phyloP scores from a whole-genome alignment of 164 flowering plant genomes.

The Amborella trichopoda region DNA sequence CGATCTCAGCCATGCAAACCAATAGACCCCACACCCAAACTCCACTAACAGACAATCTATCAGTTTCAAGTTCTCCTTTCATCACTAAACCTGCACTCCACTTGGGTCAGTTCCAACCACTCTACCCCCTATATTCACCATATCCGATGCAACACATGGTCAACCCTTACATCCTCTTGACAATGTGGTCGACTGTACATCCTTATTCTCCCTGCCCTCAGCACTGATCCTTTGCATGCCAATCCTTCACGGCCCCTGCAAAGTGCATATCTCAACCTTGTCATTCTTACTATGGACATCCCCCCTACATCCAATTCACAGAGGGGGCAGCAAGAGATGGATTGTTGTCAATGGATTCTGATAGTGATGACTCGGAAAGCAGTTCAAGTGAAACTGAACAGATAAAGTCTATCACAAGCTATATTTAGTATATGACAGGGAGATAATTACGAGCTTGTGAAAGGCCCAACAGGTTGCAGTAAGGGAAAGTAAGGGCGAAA shows the following conservation, averaged over 20 bases:
- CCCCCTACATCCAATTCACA: conserved; percentile 10
- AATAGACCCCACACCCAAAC: conserved; percentile 18
- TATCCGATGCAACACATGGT: too few relatives aligned
- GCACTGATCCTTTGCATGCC: conserved; percentile 23
- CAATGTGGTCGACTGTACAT: conserved; percentile 32
- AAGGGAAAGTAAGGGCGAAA: too few relatives aligned
- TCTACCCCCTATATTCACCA: conserved; percentile 19
- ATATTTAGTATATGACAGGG: conserved; percentile 6
- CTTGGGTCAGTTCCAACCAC: conserved; percentile 11
- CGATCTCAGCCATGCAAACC: conserved; percentile 17
- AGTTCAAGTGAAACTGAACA: conserved; percentile 27
- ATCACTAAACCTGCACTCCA: conserved; percentile 10
- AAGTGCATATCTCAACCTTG: conserved; percentile 19
- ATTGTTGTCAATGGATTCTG: conserved; percentile 17
- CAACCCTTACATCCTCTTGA: conserved; percentile 29
- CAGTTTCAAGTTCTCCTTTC: conserved; percentile 8
- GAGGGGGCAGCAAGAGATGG: conserved; percentile 9
- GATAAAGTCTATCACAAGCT: conserved; percentile 8
- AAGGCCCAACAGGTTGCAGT: too few relatives aligned
- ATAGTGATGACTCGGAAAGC: conserved; percentile 24
- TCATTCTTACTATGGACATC: conserved; percentile 23
- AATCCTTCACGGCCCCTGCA: conserved; percentile 12
- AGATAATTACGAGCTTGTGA: too few relatives aligned
- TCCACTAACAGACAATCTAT: conserved; percentile 5
- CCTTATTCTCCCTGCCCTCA: conserved; percentile 19